Percentiles rank a stretch among this genome's conserved stretches.
Evolutionary conservation across 345 rosid species (phyloP).

Genomic region (Salix brachista): DNA sequence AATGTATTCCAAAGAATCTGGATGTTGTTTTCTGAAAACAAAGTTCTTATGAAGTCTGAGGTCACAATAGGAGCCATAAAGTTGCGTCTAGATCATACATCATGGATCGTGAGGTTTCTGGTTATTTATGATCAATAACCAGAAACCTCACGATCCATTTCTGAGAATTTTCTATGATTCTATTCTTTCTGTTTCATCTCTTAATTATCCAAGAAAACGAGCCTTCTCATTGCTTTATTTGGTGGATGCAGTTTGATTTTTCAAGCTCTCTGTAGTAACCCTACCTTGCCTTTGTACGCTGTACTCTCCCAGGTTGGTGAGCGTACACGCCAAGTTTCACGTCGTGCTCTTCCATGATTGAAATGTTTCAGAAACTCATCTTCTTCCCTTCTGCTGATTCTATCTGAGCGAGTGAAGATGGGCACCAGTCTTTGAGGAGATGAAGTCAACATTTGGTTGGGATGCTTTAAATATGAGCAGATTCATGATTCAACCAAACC

Average conservation of each 20-base stretch:
- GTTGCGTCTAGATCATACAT: constrained; percentile 16
- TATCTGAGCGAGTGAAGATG: constrained; percentile 41
- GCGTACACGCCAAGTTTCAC: neutral
- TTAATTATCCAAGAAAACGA: neutral
- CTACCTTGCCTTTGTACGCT: constrained; percentile 75
- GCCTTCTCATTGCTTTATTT: neutral
- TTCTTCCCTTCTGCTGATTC: neutral
- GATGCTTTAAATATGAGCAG: neutral
- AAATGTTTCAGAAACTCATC: neutral
- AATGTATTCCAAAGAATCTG: neutral
- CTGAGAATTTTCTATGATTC: too few relatives aligned
- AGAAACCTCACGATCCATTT: neutral
- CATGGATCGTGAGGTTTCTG: constrained; percentile 30
- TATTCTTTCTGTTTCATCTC: neutral
- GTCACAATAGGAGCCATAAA: neutral
- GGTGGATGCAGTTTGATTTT: constrained; percentile 52
- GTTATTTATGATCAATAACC: too few relatives aligned
- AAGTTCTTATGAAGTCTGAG: neutral
- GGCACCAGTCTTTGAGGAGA: constrained; percentile 45
- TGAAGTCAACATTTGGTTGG: too few relatives aligned
- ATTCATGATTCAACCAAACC: neutral
- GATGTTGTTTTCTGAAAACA: neutral
- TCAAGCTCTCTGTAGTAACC: constrained; percentile 87
- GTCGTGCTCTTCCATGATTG: neutral
- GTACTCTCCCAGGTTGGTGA: constrained; percentile 61